These are phyloP conservation scores for Eudorina sp. DNA, from an alignment of 139 green algal genomes.

Conservation along the genomic window DNA sequence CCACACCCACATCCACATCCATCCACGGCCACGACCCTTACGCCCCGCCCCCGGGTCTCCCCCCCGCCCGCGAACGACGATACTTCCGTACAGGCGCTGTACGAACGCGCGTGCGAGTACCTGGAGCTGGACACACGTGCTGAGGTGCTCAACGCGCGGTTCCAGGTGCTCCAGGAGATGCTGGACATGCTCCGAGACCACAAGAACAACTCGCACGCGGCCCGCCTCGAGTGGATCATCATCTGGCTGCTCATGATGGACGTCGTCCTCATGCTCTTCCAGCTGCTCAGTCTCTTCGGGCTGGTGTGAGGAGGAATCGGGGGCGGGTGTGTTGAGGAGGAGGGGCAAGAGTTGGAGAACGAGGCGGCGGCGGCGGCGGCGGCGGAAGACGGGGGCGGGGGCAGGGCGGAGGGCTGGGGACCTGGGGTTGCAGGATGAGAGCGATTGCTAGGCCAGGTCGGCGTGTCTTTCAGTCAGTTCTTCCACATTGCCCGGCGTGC, in stretches of 20 bases:
- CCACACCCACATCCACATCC: no score
- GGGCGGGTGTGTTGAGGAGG: neutral
- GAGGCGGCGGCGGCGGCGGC: no score
- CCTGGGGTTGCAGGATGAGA: no score
- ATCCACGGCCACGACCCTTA: no score
- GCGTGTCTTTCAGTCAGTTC: no score
- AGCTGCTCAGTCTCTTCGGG: constrained; percentile 62
- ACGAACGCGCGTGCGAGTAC: constrained; percentile 84
- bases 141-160: constrained; percentile 71
- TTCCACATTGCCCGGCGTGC: no score
- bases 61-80: neutral
- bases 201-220: constrained; percentile 74
- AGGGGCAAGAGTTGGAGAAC: neutral
- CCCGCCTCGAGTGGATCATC: constrained; percentile 84
- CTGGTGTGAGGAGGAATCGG: neutral
- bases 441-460: no score
- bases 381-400: no score
- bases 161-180: constrained; percentile 84
- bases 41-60: neutral
- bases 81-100: constrained; percentile 71
- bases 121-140: constrained; percentile 70
- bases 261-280: constrained; percentile 60
- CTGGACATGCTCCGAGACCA: constrained; percentile 85
- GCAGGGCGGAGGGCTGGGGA: no score
- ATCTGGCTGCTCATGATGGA: constrained; percentile 70